Conservation (phyloP, 108 stramenopile species). For the Cyclotella sp. region DNA sequence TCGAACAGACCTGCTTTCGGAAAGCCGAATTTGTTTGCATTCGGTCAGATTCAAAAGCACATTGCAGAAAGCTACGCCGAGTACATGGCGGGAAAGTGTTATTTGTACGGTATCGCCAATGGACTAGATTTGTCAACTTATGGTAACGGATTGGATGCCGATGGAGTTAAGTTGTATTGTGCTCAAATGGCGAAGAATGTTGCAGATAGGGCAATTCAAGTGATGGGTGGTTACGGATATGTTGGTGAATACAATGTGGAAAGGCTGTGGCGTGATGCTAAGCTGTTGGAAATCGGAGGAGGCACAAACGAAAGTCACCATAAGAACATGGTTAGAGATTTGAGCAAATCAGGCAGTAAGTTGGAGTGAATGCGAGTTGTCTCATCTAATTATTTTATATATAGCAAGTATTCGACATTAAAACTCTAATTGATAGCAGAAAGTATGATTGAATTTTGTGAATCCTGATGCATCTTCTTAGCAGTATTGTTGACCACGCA, state of each 20-base stretch:
- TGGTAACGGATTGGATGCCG: constrained; percentile 93
- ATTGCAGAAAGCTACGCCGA: constrained; percentile 97
- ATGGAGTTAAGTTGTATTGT: constrained; percentile 98
- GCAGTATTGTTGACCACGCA: constrained; percentile 15
- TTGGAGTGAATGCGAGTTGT: constrained; percentile 38
- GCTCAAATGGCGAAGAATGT: constrained; percentile 96
- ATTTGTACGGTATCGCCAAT: constrained; percentile 90
- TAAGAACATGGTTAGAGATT: constrained; percentile 95
- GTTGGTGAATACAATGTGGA: constrained; percentile 98
- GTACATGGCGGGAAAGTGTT: constrained; percentile 95
- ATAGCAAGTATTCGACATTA: background rate
- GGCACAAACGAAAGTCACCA: constrained; percentile 99
- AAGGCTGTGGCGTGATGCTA: constrained; percentile 96
- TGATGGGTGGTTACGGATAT: constrained; percentile 98
- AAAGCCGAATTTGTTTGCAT: constrained; percentile 70
- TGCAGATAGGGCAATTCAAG: constrained; percentile 98
- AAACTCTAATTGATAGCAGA: background rate
- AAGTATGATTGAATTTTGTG: background rate
- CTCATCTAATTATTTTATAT: background rate
- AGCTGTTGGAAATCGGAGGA: constrained; percentile 99
- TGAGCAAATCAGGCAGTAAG: constrained; percentile 55
- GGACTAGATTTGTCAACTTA: constrained; percentile 79
- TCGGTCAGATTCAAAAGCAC: constrained; percentile 95
- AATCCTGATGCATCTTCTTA: constrained; percentile 1
- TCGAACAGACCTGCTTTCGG: constrained; percentile 94